Base-by-base conservation (phyloP, 495 filamentous ascomycete species). In the Acidomyces sp. region DNA sequence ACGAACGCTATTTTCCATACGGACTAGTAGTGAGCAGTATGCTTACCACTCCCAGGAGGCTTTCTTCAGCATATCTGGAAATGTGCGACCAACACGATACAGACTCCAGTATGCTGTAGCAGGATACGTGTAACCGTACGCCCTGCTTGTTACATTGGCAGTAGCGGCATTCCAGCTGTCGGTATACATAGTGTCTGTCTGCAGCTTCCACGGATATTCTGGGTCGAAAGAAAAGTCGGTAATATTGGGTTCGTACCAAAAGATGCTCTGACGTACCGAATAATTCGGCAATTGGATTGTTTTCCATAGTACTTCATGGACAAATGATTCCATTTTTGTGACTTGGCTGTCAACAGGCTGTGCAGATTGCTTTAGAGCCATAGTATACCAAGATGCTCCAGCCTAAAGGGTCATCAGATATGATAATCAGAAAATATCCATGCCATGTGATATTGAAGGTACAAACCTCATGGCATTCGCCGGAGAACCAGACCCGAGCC, bases 91-190 rank as follows among this genome's bases (percentile, higher is more conserved):
- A 12, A 58, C 67, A 2, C 66, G 59, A 37, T 72, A 72, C 26
- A 72, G 45, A 0, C 66, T 55, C 68, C 67, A 74, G 27, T 70
- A 70, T 7, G 61, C 48, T 2, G 61, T 65, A 10, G 61, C 56
- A 0, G 70, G 62, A 45, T 71, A 66, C 12, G 72, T 62, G 46
- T 74, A 74, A 41, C 71, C 57, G 37, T 74, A 74, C 2, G 66
- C 66, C 3, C 70, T 56, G 29, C 67, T 55, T 6, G 60, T 58
- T 5, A 52, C 45, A 43, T 68, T 66, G 0, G 69, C 60, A 0
- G 39, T 48, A 4, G 48, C 38, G 27, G 58, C 54, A 37, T 66
- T 60, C 69, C 67, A 71, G 0, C 61, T 59, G 17, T 55, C 57
- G 9, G 22, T 25, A 10, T 21, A 25, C 7, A 25, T 31, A 28